Conservation (phyloP, 129 eudicot species). For the Ambrosia trifida region DNA sequence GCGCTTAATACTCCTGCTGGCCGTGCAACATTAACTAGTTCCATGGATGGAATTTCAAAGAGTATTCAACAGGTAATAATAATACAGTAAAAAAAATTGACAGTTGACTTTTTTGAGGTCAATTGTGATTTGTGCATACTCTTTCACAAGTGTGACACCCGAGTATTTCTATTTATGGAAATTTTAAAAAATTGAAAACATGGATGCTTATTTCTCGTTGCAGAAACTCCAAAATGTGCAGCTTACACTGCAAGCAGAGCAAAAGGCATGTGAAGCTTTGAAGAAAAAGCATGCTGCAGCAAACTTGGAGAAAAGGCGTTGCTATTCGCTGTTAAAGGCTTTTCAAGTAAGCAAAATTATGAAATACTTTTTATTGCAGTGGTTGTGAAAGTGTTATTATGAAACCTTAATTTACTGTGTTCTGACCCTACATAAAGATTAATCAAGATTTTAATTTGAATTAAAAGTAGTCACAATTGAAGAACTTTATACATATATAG, state of each 20-base stretch:
- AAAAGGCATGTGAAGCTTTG: constrained; percentile 44
- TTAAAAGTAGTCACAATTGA: neutral
- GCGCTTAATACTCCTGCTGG: constrained; percentile 64
- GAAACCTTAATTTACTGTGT: too few species aligned
- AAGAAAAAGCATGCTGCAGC: constrained; percentile 60
- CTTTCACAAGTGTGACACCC: neutral
- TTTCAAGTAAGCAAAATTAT: constrained; percentile 50
- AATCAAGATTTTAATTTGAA: neutral
- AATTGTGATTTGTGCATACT: neutral
- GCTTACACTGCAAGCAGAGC: constrained; percentile 46
- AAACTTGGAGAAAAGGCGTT: constrained; percentile 57
- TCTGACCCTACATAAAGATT: neutral
- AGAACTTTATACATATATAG: neutral
- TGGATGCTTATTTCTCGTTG: constrained; percentile 9
- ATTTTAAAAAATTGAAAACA: neutral
- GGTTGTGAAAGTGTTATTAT: too few species aligned
- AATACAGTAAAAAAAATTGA: neutral
- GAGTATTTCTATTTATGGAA: neutral
- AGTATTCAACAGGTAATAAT: constrained; percentile 58
- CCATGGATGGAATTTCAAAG: constrained; percentile 60
- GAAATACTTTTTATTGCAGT: neutral
- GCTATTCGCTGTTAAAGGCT: constrained; percentile 47
- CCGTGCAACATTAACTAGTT: constrained; percentile 47
- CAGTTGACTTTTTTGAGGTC: neutral
- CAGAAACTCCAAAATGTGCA: constrained; percentile 64